Conservation (phyloP, 768 basidiomycete species). For the Pisolithus tinctorius region DNA sequence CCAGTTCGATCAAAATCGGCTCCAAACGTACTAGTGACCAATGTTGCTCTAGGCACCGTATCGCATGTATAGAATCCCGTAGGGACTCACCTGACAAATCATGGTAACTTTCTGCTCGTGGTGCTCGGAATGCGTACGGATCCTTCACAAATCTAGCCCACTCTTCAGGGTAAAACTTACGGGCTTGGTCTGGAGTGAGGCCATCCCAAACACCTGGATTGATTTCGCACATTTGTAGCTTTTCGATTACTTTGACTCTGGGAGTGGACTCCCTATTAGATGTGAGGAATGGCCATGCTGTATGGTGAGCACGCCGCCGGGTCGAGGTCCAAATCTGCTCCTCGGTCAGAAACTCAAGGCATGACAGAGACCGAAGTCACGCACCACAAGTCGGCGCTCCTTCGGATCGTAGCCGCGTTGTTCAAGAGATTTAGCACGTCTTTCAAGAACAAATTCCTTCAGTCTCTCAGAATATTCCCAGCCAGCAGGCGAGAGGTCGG, state of each 20-base stretch:
- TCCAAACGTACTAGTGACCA: slow-evolving; percentile 77
- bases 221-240: slow-evolving; percentile 95
- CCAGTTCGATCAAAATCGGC: slow-evolving; percentile 86
- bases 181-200: slow-evolving; percentile 81
- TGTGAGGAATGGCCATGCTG: slow-evolving; percentile 87
- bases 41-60: not conserved
- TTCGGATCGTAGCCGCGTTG: slow-evolving; percentile 58
- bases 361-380: slow-evolving; percentile 16
- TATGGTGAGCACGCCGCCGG: slow-evolving; percentile 86
- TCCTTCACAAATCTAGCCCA: slow-evolving; percentile 91
- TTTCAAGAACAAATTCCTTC: slow-evolving; percentile 83
- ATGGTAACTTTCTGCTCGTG: slow-evolving; percentile 95
- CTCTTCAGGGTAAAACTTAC: slow-evolving; percentile 86
- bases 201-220: slow-evolving; percentile 99
- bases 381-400: slow-evolving; percentile 61
- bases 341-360: not conserved
- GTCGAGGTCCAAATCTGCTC: slow-evolving; percentile 95
- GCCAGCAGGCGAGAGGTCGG: slow-evolving; percentile 89
- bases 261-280: slow-evolving; percentile 24
- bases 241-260: slow-evolving; percentile 84
- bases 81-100: slow-evolving; percentile 67
- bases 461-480: slow-evolving; percentile 92
- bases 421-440: slow-evolving; percentile 70
- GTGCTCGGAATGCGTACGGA: slow-evolving; percentile 88
- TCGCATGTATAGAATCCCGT: not conserved